Conservation (phyloP, 257 asterid genomes). For the Mitragyna speciosa region DNA sequence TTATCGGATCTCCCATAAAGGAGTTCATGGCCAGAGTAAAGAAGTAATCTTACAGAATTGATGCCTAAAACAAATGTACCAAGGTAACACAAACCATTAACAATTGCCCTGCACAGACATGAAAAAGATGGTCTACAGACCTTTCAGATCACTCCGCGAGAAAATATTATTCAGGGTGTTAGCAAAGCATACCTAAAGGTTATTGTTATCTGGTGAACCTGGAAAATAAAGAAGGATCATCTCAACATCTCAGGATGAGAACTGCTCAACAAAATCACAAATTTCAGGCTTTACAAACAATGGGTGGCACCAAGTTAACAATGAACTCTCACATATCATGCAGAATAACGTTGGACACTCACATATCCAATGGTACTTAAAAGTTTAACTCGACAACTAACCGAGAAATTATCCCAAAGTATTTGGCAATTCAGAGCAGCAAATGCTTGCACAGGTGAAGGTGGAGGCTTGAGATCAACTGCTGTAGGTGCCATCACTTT, state of each 20-base stretch:
- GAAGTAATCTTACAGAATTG: conserved; percentile 71
- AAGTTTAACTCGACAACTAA: conserved; percentile 28
- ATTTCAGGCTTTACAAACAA: not conserved
- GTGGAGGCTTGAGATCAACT: conserved; percentile 48
- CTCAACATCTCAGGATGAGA: conserved; percentile 19
- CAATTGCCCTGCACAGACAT: conserved; percentile 62
- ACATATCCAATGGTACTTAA: not conserved
- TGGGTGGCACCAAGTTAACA: not conserved
- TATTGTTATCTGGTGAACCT: conserved; percentile 97
- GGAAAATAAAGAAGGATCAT: conserved; percentile 24
- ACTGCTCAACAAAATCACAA: not conserved
- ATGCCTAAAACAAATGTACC: conserved; percentile 86
- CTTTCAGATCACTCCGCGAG: not conserved
- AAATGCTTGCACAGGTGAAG: conserved; percentile 77
- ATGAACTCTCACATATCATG: not conserved
- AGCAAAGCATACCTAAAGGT: conserved; percentile 55
- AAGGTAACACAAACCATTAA: conserved; percentile 86
- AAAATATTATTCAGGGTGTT: conserved; percentile 5
- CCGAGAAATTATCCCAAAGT: conserved; percentile 74
- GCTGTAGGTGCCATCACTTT: conserved; percentile 60
- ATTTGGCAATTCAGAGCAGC: conserved; percentile 68
- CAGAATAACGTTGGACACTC: too few species aligned
- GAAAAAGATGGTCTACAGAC: conserved; percentile 5
- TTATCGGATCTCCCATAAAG: conserved; percentile 44
- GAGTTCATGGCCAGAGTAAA: conserved; percentile 81